These are phyloP conservation scores for Leptographium lundbergii DNA, from an alignment of 2,329 filamentous ascomycete genomes.

Conservation along the genomic window DNA sequence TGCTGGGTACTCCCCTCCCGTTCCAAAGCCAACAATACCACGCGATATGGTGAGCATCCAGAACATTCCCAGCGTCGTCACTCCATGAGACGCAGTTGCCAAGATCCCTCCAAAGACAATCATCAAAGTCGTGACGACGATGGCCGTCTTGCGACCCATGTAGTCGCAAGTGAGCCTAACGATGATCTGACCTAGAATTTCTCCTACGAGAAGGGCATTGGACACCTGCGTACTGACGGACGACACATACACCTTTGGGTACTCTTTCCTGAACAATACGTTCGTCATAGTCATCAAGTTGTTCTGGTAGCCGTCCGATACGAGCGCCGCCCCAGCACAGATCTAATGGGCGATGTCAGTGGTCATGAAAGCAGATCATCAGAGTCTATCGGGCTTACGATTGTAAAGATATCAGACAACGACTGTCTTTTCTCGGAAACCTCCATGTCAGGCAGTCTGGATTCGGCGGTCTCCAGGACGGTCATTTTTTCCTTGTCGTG, in stretches of 20 bases:
- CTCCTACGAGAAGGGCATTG: conserved; percentile 42
- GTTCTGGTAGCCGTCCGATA: conserved; percentile 22
- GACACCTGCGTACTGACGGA: conserved; percentile 28
- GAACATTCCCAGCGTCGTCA: conserved; percentile 26
- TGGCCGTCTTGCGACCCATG: conserved; percentile 34
- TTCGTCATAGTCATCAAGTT: conserved; percentile 22
- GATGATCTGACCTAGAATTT: conserved; percentile 41
- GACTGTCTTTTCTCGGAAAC: conserved; percentile 6
- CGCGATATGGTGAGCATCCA: conserved; percentile 35
- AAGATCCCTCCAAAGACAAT: conserved; percentile 30
- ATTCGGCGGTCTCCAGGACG: neutral
- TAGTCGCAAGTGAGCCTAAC: conserved; percentile 39
- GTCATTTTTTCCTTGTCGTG: neutral
- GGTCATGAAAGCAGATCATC: neutral
- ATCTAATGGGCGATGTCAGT: neutral
- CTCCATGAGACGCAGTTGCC: conserved; percentile 31
- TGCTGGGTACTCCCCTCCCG: conserved; percentile 41
- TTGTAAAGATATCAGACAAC: conserved; percentile 7
- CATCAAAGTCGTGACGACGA: conserved; percentile 31
- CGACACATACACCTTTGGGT: conserved; percentile 20
- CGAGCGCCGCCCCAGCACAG: conserved; percentile 15
- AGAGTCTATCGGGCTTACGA: neutral
- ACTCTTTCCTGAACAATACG: conserved; percentile 17
- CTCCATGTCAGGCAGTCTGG: neutral
- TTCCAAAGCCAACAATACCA: conserved; percentile 28